Evolutionary conservation across 73 alveolate species (phyloP).

Genomic region (Paramecium caudatum): DNA sequence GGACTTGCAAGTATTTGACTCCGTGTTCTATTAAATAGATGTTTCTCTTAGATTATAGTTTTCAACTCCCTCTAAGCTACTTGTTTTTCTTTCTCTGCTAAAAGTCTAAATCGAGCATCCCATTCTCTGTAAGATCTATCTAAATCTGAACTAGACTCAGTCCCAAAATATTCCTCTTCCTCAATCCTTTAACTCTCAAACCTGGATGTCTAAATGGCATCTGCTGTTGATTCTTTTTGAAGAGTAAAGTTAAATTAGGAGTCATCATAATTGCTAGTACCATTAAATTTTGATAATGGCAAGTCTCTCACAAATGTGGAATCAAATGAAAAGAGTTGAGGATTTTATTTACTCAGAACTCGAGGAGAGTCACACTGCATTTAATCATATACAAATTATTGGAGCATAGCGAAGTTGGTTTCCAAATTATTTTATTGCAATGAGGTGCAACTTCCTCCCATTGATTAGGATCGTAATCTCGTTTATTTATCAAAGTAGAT

Average conservation of each 20-base stretch:
- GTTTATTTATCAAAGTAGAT: background rate
- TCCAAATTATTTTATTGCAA: background rate
- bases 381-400: constrained; percentile 13
- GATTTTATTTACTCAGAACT: constrained; percentile 32
- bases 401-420: constrained; percentile 3
- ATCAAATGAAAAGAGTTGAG: constrained; percentile 58
- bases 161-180: constrained; percentile 51
- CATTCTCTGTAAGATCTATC: constrained; percentile 37
- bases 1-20: constrained; percentile 1
- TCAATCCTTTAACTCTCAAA: constrained; percentile 44
- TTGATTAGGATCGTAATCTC: background rate
- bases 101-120: constrained; percentile 20
- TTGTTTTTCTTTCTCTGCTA: constrained; percentile 30
- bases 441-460: background rate
- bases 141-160: constrained; percentile 11
- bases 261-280: constrained; percentile 48
- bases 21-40: constrained; percentile 26
- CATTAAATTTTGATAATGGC: constrained; percentile 23
- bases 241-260: constrained; percentile 31
- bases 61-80: constrained; percentile 49
- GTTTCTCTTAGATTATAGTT: constrained; percentile 32
- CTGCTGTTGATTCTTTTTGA: background rate
- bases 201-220: constrained; percentile 49
- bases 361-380: background rate
- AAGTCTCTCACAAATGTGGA: constrained; percentile 54